Conservation (phyloP, 2,329 filamentous ascomycete genomes). For the Byssothecium circinans region DNA sequence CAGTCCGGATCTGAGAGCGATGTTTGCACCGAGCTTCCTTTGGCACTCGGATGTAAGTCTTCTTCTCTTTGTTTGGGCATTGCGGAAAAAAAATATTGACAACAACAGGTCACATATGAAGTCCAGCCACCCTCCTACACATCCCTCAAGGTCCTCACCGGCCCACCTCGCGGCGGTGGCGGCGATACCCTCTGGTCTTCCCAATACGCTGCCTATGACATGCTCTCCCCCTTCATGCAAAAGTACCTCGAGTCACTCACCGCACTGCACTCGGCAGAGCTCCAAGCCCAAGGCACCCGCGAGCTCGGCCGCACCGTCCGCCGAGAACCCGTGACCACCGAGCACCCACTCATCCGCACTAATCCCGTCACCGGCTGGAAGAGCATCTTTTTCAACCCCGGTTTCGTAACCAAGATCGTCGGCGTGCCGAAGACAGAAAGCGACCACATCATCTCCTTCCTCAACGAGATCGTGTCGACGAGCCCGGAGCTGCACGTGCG, state of each 20-base stretch:
- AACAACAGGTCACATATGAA: constrained; percentile 56
- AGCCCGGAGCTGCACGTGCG: constrained; percentile 70
- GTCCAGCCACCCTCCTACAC: constrained; percentile 61
- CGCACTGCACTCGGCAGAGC: constrained; percentile 57
- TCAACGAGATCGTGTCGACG: constrained; percentile 59
- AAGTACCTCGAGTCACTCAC: constrained; percentile 61
- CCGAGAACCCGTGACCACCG: constrained; percentile 56
- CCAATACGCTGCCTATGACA: constrained; percentile 61
- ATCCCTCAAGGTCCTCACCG: constrained; percentile 56
- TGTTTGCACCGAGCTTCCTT: constrained; percentile 59
- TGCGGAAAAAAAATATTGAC: background rate
- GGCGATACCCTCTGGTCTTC: constrained; percentile 62
- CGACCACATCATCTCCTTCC: constrained; percentile 54
- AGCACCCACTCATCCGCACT: constrained; percentile 61
- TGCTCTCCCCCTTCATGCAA: constrained; percentile 59
- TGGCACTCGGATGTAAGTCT: constrained; percentile 58
- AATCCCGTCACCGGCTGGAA: constrained; percentile 67
- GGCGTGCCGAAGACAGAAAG: constrained; percentile 60
- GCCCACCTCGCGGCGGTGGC: constrained; percentile 57
- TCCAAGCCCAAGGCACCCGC: constrained; percentile 55
- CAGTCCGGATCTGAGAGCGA: constrained; percentile 55
- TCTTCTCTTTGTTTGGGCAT: background rate
- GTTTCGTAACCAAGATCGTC: constrained; percentile 61
- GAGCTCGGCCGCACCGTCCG: constrained; percentile 56
- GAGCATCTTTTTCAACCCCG: constrained; percentile 61